These are phyloP conservation scores for Apostasia ramifera DNA, from an alignment of 106 monocot species.

Conservation along the genomic window DNA sequence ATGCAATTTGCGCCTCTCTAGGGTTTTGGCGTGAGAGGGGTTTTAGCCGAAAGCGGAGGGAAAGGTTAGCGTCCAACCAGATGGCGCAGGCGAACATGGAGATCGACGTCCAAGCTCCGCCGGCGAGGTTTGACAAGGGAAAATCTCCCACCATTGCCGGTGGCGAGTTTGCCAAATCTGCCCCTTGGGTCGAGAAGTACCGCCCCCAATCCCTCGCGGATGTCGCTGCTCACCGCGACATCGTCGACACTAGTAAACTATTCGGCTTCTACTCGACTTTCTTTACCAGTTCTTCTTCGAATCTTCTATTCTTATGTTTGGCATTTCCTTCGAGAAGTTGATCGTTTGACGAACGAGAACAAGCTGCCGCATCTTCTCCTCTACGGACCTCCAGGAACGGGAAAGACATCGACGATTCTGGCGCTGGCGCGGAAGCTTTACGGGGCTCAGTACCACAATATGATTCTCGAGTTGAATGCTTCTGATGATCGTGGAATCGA, in stretches of 20 bases:
- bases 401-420: constrained; percentile 97
- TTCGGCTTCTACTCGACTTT: not conserved
- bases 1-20: too few species aligned
- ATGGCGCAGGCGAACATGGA: constrained; percentile 73
- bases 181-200: constrained; percentile 99
- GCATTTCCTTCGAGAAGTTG: constrained; percentile 36
- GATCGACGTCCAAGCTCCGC: constrained; percentile 46
- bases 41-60: too few species aligned
- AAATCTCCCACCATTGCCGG: constrained; percentile 23
- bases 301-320: constrained; percentile 1
- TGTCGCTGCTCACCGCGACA: constrained; percentile 99
- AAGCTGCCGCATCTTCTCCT: constrained; percentile 89
- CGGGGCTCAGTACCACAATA: constrained; percentile 69
- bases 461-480: constrained; percentile 98
- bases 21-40: too few species aligned
- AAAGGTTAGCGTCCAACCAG: too few species aligned
- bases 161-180: constrained; percentile 22
- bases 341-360: constrained; percentile 84
- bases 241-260: constrained; percentile 83
- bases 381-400: constrained; percentile 95
- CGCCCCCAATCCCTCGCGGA: constrained; percentile 91
- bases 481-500: constrained; percentile 92
- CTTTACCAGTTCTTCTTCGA: constrained; percentile 1
- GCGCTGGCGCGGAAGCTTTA: constrained; percentile 95
- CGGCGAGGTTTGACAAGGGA: constrained; percentile 30